Base-by-base conservation (phyloP, 2,329 filamentous ascomycete species). In the Ceratocystis lukuohia region DNA sequence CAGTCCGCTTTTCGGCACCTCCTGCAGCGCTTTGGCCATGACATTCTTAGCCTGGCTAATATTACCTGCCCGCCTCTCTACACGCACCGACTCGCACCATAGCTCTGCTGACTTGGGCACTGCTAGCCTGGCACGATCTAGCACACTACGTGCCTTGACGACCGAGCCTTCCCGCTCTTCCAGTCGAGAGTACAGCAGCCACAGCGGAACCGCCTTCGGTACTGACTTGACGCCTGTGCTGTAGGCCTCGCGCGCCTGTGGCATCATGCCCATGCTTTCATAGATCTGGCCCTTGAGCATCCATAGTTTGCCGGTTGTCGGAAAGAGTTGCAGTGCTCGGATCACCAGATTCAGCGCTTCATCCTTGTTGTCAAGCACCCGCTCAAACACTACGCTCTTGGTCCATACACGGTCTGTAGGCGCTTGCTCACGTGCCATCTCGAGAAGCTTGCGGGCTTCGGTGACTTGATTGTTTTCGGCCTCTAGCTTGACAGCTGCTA, bases 241-340 rank as follows among this genome's bases (percentile, higher is more conserved):
- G 76, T 94, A 97, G 0, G 93, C 91, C 74, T 97, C 91, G 61
- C 94, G 85, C 2, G 94, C 94, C 75, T 94, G 89, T 0, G 88
- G 86, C 15, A 88, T 78, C 77, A 91, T 91, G 71, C 84, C 86
- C 61, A 91, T 82, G 56, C 86, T 83, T 73, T 96, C 89, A 79
- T 99, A 99, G 69, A 97, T 94, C 74, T 99, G 94, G 0, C 95
- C 94, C 77, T 99, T 99, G 79, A 96, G 89, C 89, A 97, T 96
- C 88, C 93, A 96, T 28, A 99, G 81, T 76, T 97, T 97, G 64
- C 90, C 82, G 12, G 88, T 85, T 57, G 86, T 84, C 0, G 94
- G 93, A 78, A 96, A 99, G 8, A 90, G 82, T 70, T 92, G 87
- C 45, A 99, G 79, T 1, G 88, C 94, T 73, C 95, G 88, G 68